Percentiles rank a stretch among this genome's conserved stretches.
Conservation (phyloP, 768 basidiomycete genomes). For the Pleurotus salmoneostramineus region DNA sequence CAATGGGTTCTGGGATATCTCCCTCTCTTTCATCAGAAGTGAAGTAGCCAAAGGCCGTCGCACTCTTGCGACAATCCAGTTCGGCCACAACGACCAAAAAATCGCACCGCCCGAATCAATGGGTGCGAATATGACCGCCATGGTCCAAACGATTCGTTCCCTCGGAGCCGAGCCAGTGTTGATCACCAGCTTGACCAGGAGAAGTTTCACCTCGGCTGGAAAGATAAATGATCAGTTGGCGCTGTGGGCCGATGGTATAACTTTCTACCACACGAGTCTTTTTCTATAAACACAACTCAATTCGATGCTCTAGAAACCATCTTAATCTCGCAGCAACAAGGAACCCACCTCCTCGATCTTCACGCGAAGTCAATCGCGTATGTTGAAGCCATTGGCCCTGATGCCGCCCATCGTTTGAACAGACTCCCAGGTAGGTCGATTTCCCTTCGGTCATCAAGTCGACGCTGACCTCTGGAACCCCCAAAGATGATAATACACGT, state of each 20-base stretch:
- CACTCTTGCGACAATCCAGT: slow-evolving; percentile 36
- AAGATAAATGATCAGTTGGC: slow-evolving; percentile 30
- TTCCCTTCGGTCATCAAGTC: neutral
- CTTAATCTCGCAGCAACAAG: slow-evolving; percentile 28
- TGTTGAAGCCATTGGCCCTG: slow-evolving; percentile 34
- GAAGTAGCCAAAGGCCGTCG: slow-evolving; percentile 31
- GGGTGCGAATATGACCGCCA: slow-evolving; percentile 36
- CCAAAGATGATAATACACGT: slow-evolving; percentile 31
- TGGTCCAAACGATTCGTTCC: slow-evolving; percentile 32
- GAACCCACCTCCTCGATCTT: slow-evolving; percentile 34
- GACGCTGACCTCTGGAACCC: neutral
- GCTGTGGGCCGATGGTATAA: slow-evolving; percentile 36
- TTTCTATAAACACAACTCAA: neutral
- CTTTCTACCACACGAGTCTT: no score
- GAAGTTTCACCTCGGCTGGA: slow-evolving; percentile 30
- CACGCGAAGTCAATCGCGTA: slow-evolving; percentile 34
- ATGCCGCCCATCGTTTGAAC: slow-evolving; percentile 34
- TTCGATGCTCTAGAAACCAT: slow-evolving; percentile 23
- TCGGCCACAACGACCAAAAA: slow-evolving; percentile 38
- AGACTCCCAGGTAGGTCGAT: slow-evolving; percentile 18
- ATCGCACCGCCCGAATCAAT: slow-evolving; percentile 40
- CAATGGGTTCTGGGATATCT: slow-evolving; percentile 30
- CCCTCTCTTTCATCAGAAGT: slow-evolving; percentile 26
- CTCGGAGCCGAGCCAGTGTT: slow-evolving; percentile 35
- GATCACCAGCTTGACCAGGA: slow-evolving; percentile 35